phyloP scores from a whole-genome alignment of 2,329 filamentous ascomycete species.

The Trichoderma polysporum region DNA sequence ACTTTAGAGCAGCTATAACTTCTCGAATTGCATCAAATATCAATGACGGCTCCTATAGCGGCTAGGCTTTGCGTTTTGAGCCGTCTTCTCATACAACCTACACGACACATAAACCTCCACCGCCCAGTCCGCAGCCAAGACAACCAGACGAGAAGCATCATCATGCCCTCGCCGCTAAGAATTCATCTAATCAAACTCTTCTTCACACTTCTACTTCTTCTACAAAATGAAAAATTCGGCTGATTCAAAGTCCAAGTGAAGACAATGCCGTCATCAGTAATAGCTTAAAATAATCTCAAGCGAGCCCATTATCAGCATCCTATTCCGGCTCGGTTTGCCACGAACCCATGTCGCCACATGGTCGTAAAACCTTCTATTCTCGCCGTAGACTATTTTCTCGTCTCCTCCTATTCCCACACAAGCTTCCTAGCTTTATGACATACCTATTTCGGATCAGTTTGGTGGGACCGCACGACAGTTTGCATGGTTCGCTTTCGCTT shows the following conservation, averaged over 20 bases:
- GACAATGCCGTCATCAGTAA: background rate
- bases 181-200: background rate
- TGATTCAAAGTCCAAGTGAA: background rate
- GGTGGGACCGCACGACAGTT: background rate
- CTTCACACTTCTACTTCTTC: background rate
- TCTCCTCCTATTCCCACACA: background rate
- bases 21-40: background rate
- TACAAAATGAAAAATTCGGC: background rate
- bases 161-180: background rate
- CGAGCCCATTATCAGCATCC: background rate
- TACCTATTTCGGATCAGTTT: background rate
- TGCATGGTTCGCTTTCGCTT: conserved; percentile 2
- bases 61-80: background rate
- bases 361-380: background rate
- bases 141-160: background rate
- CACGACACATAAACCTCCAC: background rate
- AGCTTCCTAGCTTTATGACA: background rate
- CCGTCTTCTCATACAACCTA: background rate
- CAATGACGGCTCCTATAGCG: background rate
- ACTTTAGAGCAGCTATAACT: background rate
- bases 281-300: background rate
- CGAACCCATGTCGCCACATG: background rate
- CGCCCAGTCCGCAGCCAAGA: too few relatives aligned
- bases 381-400: background rate
- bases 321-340: background rate